phyloP scores from a whole-genome alignment of 2,329 filamentous ascomycete species.

The Rosellinia necatrix region DNA sequence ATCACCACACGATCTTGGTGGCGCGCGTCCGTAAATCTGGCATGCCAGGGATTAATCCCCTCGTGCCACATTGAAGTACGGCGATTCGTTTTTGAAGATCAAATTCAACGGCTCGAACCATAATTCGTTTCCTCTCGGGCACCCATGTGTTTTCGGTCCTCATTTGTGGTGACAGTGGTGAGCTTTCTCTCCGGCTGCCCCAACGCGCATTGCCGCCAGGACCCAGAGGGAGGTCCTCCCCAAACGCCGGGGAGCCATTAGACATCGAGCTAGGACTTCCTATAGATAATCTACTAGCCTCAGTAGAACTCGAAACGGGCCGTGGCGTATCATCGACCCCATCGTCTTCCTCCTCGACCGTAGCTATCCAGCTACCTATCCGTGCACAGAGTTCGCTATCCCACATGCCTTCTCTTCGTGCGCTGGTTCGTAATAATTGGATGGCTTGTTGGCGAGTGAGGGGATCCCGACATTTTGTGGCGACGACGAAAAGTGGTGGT shows the following conservation, averaged over 20 bases:
- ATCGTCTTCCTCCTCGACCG: constrained; percentile 57
- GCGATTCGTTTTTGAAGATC: constrained; percentile 58
- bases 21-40: constrained; percentile 53
- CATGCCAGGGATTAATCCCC: constrained; percentile 52
- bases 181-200: constrained; percentile 39
- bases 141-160: constrained; percentile 42
- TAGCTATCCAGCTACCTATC: constrained; percentile 60
- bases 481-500: constrained; percentile 67
- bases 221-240: constrained; percentile 44
- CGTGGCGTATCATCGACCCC: constrained; percentile 32
- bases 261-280: constrained; percentile 33
- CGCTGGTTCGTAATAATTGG: constrained; percentile 61
- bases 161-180: constrained; percentile 25
- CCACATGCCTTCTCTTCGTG: constrained; percentile 71
- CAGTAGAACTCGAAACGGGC: constrained; percentile 39
- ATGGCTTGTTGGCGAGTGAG: constrained; percentile 63
- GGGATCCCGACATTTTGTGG: constrained; percentile 66
- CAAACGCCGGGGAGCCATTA: constrained; percentile 42
- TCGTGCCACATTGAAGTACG: constrained; percentile 57
- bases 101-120: constrained; percentile 61
- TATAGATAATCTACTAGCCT: constrained; percentile 32
- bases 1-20: constrained; percentile 55
- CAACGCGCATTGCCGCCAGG: constrained; percentile 52
- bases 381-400: constrained; percentile 63
- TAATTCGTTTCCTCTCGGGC: constrained; percentile 59